Evolutionary conservation across 495 filamentous ascomycete species (phyloP).

Genomic region (Trichodelitschia bisporula): DNA sequence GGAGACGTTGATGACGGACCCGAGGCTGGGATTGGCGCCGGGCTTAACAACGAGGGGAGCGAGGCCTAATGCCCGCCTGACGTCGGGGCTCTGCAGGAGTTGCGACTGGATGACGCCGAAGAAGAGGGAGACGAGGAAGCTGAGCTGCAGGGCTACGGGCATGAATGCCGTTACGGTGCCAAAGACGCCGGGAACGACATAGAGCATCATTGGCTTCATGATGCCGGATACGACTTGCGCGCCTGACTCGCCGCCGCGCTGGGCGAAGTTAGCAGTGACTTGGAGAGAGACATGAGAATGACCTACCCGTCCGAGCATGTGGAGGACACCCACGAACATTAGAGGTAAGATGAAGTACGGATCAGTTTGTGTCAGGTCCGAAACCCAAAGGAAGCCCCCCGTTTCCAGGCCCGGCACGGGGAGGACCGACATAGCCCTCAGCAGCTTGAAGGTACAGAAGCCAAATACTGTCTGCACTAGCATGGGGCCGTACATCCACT

Average conservation of each 20-base stretch:
- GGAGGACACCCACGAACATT: not conserved
- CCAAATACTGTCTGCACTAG: slow-evolving; percentile 42
- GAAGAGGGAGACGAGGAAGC: not conserved
- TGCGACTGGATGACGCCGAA: not conserved
- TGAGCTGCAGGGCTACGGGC: not conserved
- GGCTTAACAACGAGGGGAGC: not conserved
- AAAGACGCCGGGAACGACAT: not conserved
- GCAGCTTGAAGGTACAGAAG: slow-evolving; percentile 55
- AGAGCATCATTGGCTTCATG: not conserved
- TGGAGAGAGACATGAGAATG: not conserved
- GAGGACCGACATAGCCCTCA: slow-evolving; percentile 45
- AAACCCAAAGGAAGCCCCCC: slow-evolving; percentile 53
- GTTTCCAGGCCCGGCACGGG: slow-evolving; percentile 55
- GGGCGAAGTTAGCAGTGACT: not conserved
- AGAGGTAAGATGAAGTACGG: slow-evolving; percentile 53
- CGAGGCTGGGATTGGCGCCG: not conserved
- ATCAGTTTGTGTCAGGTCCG: slow-evolving; percentile 53
- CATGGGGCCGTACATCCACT: slow-evolving; percentile 27
- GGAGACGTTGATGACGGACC: not conserved
- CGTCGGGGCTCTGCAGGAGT: not conserved
- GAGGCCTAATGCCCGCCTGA: not conserved
- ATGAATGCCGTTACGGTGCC: not conserved
- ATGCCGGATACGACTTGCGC: not conserved
- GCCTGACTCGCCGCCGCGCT: not conserved
- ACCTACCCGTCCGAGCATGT: not conserved